Percentiles rank a stretch among this genome's conserved stretches.
Evolutionary conservation across 805 yeast genomes (phyloP).

Genomic region (Myxozyma kluyveri): DNA sequence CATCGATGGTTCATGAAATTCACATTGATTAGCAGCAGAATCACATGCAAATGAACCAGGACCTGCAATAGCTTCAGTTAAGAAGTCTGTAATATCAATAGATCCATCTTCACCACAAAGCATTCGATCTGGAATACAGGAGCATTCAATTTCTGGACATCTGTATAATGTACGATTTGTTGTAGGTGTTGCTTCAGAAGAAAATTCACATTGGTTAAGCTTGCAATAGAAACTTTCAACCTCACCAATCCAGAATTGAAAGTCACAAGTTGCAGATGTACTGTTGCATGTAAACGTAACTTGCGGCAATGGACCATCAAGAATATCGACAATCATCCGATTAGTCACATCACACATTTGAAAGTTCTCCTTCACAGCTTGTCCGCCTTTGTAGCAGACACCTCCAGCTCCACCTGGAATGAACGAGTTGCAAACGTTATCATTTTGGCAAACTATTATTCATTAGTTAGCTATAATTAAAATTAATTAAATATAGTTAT

Average conservation of each 20-base stretch:
- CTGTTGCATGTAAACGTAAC: constrained; percentile 87
- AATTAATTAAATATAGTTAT: not conserved
- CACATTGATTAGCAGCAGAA: constrained; percentile 57
- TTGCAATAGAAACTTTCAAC: constrained; percentile 89
- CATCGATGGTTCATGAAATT: constrained; percentile 93
- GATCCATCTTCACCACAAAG: constrained; percentile 93
- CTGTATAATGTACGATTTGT: constrained; percentile 70
- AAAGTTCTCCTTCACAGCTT: constrained; percentile 72
- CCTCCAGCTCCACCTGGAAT: constrained; percentile 85
- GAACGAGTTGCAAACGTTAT: constrained; percentile 75
- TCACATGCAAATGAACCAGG: constrained; percentile 93
- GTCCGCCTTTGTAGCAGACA: constrained; percentile 84
- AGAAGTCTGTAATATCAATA: constrained; percentile 83
- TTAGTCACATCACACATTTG: constrained; percentile 95
- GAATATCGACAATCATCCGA: constrained; percentile 73
- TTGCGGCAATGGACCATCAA: constrained; percentile 80
- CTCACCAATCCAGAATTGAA: constrained; percentile 95
- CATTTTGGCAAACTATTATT: constrained; percentile 56
- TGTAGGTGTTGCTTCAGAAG: constrained; percentile 34
- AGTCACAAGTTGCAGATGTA: constrained; percentile 65
- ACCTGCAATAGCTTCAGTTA: constrained; percentile 83
- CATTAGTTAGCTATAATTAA: not conserved
- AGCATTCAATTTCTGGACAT: constrained; percentile 77
- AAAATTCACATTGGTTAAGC: constrained; percentile 66
- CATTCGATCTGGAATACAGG: constrained; percentile 89